These are phyloP conservation scores for Monosporascus sp. DNA, from an alignment of 2,329 filamentous ascomycete species.

Conservation along the genomic window DNA sequence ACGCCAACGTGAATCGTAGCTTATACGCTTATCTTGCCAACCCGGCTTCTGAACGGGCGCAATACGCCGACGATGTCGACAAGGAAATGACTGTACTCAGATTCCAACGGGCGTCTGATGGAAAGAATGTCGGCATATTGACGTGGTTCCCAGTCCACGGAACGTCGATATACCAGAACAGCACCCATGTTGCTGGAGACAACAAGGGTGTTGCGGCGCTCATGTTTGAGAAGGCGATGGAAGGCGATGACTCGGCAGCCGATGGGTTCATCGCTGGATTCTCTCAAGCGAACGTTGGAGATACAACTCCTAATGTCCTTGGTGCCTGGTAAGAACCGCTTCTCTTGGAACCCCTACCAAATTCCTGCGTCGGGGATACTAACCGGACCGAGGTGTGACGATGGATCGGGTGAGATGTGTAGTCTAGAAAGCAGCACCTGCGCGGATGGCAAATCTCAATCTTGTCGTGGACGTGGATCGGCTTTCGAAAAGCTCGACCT, in stretches of 20 bases:
- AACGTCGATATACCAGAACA: conserved; percentile 85
- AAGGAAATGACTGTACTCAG: conserved; percentile 74
- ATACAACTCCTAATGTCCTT: conserved; percentile 78
- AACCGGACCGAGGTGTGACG: conserved; percentile 56
- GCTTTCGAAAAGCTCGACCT: conserved; percentile 61
- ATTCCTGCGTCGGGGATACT: background rate
- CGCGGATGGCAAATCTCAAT: conserved; percentile 56
- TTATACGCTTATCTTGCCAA: conserved; percentile 82
- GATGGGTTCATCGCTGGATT: conserved; percentile 80
- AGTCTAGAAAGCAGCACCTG: conserved; percentile 78
- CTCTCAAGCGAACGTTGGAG: conserved; percentile 85
- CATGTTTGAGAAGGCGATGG: conserved; percentile 70
- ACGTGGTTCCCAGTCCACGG: conserved; percentile 92
- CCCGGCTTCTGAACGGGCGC: conserved; percentile 63
- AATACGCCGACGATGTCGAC: conserved; percentile 61
- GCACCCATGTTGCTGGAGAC: conserved; percentile 81
- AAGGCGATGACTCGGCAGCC: conserved; percentile 46
- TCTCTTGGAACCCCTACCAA: background rate
- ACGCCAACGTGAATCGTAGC: conserved; percentile 80
- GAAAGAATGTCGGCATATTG: conserved; percentile 71
- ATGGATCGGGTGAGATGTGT: conserved; percentile 66
- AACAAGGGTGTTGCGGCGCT: conserved; percentile 90
- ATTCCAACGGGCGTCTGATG: conserved; percentile 66
- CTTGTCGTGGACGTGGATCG: conserved; percentile 68
- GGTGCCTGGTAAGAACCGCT: conserved; percentile 58